Conservation (phyloP, 352 stramenopile species). For the Phytopythium oedochilum region DNA sequence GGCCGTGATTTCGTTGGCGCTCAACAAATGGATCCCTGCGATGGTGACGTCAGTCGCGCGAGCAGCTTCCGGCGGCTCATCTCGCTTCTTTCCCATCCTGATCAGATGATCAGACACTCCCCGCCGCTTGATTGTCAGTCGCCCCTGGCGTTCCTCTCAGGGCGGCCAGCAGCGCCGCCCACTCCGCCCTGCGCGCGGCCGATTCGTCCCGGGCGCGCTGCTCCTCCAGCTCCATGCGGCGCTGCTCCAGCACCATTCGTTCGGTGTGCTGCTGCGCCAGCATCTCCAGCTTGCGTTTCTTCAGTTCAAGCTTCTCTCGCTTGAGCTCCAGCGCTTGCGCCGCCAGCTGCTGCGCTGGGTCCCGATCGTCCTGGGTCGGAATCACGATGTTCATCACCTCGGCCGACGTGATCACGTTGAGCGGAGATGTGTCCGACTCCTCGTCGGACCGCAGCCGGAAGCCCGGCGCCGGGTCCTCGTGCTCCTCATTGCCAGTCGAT, state of each 20-base stretch:
- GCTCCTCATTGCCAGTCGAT: neutral
- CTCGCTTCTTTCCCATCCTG: neutral
- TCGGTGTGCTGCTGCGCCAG: slow-evolving; percentile 31
- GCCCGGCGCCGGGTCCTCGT: neutral
- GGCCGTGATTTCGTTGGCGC: no score
- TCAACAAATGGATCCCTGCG: neutral
- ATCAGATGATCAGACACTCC: neutral
- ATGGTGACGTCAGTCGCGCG: neutral
- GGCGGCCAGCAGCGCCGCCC: slow-evolving; percentile 10
- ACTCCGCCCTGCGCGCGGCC: slow-evolving; percentile 8
- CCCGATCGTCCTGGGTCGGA: slow-evolving; percentile 1
- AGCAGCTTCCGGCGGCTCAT: neutral
- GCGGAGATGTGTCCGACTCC: neutral
- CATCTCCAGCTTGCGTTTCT: slow-evolving; percentile 35
- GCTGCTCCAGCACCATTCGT: slow-evolving; percentile 24
- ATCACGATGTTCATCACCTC: slow-evolving; percentile 4
- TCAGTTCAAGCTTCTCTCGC: slow-evolving; percentile 34
- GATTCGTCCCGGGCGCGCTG: slow-evolving; percentile 16
- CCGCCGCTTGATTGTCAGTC: neutral
- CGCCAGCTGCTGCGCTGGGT: slow-evolving; percentile 6
- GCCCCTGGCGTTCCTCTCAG: neutral
- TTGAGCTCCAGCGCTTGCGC: slow-evolving; percentile 26
- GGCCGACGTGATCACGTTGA: slow-evolving; percentile 7
- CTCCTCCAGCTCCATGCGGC: slow-evolving; percentile 17
- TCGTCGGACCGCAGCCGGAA: slow-evolving; percentile 3